Evolutionary conservation across 106 monocot species (phyloP).

Genomic region (Gastrodia elata): DNA sequence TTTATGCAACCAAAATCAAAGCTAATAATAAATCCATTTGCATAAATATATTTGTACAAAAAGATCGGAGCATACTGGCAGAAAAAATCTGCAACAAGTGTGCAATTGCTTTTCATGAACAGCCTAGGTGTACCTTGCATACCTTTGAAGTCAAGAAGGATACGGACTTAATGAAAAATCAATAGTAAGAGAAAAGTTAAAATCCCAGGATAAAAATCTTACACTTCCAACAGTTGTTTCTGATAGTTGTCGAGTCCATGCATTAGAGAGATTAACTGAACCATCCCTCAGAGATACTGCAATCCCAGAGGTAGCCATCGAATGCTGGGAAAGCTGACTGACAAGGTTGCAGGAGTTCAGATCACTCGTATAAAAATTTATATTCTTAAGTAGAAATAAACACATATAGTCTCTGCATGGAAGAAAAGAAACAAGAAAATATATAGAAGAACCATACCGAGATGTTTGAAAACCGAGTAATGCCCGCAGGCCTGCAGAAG

Average conservation of each 20-base stretch:
- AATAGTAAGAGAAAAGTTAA: neutral
- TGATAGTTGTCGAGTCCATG: conserved; percentile 91
- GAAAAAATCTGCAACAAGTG: neutral
- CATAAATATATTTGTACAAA: neutral
- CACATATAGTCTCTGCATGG: neutral
- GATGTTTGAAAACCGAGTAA: conserved; percentile 65
- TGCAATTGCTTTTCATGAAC: neutral
- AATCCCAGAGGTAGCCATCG: conserved; percentile 71
- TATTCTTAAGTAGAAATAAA: conserved; percentile 4
- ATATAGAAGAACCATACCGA: conserved; percentile 33
- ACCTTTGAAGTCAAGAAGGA: neutral
- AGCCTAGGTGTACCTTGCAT: neutral
- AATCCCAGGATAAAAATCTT: conserved; percentile 8
- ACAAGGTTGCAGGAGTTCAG: conserved; percentile 19
- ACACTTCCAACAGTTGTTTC: conserved; percentile 77
- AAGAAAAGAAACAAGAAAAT: neutral
- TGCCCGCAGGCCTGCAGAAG: conserved; percentile 62
- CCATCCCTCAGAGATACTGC: conserved; percentile 68
- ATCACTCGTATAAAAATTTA: conserved; percentile 13
- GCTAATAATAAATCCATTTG: neutral
- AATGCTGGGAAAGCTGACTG: conserved; percentile 84
- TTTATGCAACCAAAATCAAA: neutral
- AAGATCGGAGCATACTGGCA: neutral
- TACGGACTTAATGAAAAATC: neutral
- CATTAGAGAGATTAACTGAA: conserved; percentile 80